These are phyloP conservation scores for Colletotrichum salicis DNA, from an alignment of 2,329 filamentous ascomycete species.

Conservation along the genomic window DNA sequence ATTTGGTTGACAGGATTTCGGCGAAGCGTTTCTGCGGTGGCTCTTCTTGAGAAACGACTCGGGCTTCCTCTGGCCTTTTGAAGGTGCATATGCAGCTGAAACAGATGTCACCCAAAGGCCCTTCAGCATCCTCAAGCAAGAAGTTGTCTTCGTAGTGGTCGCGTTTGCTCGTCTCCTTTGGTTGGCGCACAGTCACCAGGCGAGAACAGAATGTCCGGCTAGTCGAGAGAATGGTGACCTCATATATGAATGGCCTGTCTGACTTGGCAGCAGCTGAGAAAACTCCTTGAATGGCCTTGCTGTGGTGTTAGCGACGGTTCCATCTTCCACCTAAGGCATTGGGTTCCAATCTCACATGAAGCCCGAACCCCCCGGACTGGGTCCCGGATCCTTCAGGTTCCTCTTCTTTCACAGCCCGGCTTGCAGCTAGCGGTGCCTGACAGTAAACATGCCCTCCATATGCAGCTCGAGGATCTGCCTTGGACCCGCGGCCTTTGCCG, in stretches of 20 bases:
- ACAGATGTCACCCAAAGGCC: slow-evolving; percentile 54
- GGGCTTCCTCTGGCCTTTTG: slow-evolving; percentile 52
- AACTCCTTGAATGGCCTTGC: slow-evolving; percentile 65
- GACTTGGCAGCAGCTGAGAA: slow-evolving; percentile 60
- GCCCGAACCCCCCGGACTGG: slow-evolving; percentile 41
- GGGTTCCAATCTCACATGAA: slow-evolving; percentile 49
- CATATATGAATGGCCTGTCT: slow-evolving; percentile 65
- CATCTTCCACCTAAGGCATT: neutral
- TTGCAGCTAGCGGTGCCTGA: slow-evolving; percentile 47
- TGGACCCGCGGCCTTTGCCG: slow-evolving; percentile 23
- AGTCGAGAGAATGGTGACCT: slow-evolving; percentile 55
- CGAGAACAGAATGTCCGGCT: slow-evolving; percentile 61
- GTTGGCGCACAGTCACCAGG: slow-evolving; percentile 56
- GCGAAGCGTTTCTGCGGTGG: slow-evolving; percentile 56
- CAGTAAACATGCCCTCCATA: slow-evolving; percentile 52
- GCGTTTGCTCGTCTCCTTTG: slow-evolving; percentile 30
- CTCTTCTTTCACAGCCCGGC: slow-evolving; percentile 44
- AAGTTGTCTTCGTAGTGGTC: slow-evolving; percentile 22
- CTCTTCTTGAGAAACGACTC: slow-evolving; percentile 51
- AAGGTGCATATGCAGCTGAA: slow-evolving; percentile 66
- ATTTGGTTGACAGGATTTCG: slow-evolving; percentile 49
- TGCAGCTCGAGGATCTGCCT: slow-evolving; percentile 38
- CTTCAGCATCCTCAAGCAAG: slow-evolving; percentile 47
- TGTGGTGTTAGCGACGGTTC: neutral
- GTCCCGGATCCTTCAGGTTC: slow-evolving; percentile 14